Percentiles rank a stretch among this genome's conserved stretches.
These are phyloP conservation scores for Calycina herbarum DNA, from an alignment of 2,329 filamentous ascomycete species.

Conservation along the genomic window DNA sequence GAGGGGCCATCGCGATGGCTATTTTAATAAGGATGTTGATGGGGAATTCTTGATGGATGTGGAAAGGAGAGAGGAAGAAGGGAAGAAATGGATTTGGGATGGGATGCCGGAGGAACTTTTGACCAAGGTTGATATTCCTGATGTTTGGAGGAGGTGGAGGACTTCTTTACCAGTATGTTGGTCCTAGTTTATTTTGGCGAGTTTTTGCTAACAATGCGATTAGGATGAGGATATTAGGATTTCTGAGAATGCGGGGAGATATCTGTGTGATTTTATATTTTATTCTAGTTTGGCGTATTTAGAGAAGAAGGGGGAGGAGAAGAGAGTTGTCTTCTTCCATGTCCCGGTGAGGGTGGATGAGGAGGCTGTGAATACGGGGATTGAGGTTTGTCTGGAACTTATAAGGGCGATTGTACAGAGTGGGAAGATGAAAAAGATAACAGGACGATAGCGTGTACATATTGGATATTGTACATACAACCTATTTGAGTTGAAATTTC, in stretches of 20 bases:
- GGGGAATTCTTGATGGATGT: constrained; percentile 53
- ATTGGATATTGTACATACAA: not conserved
- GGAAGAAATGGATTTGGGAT: constrained; percentile 54
- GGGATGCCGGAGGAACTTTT: constrained; percentile 55
- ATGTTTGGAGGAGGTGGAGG: constrained; percentile 58
- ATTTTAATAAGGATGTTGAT: constrained; percentile 70
- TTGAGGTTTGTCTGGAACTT: constrained; percentile 53
- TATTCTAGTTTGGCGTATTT: constrained; percentile 65
- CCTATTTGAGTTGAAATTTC: no score
- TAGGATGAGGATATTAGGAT: constrained; percentile 52
- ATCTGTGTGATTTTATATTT: constrained; percentile 78
- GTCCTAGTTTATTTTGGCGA: not conserved
- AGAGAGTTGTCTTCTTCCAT: constrained; percentile 68
- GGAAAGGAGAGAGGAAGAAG: constrained; percentile 41
- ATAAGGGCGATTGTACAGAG: constrained; percentile 57
- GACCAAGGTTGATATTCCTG: constrained; percentile 58
- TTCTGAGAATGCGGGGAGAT: constrained; percentile 70
- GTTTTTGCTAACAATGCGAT: no score
- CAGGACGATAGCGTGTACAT: not conserved
- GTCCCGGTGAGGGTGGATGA: constrained; percentile 62
- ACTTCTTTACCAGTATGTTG: constrained; percentile 47
- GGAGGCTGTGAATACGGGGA: constrained; percentile 48
- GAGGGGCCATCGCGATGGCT: constrained; percentile 70
- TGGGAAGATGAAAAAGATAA: constrained; percentile 25
- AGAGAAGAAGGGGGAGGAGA: constrained; percentile 46